Evolutionary conservation across 768 basidiomycete species (phyloP).

Genomic region (Tubosaeta sp.): DNA sequence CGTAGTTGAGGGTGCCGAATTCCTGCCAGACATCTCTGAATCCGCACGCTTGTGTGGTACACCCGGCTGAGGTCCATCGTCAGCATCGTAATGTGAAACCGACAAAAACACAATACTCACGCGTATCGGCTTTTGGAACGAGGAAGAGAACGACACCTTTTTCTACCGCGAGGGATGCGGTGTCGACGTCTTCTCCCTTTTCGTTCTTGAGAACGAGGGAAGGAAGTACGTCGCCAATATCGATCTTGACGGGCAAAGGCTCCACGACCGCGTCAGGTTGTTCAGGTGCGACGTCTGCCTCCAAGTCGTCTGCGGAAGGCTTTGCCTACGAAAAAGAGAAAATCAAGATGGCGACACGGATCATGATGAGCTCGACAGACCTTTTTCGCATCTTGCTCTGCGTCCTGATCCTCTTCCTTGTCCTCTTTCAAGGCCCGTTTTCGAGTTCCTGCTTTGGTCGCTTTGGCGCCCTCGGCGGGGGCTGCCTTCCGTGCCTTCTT

Average conservation of each 20-base stretch:
- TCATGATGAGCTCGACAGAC: slow-evolving; percentile 14
- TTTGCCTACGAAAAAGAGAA: slow-evolving; percentile 13
- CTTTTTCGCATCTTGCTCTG: slow-evolving; percentile 24
- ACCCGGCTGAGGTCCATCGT: slow-evolving; percentile 56
- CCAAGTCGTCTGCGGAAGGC: slow-evolving; percentile 10
- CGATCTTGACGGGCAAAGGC: slow-evolving; percentile 33
- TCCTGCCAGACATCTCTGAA: slow-evolving; percentile 82
- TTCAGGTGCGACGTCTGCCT: not conserved
- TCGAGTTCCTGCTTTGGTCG: slow-evolving; percentile 29
- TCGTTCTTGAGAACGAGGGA: slow-evolving; percentile 78
- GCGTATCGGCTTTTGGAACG: slow-evolving; percentile 82
- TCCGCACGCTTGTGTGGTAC: slow-evolving; percentile 89
- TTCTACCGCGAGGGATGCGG: slow-evolving; percentile 58
- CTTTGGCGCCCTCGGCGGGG: slow-evolving; percentile 18
- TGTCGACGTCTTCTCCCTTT: slow-evolving; percentile 72
- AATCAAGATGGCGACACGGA: too few relatives aligned
- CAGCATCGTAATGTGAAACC: too few relatives aligned
- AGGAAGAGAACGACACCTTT: slow-evolving; percentile 79
- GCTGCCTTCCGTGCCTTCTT: slow-evolving; percentile 14
- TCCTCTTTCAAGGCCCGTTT: slow-evolving; percentile 33
- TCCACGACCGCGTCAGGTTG: slow-evolving; percentile 3
- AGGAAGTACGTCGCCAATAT: slow-evolving; percentile 74
- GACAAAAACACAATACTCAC: slow-evolving; percentile 53
- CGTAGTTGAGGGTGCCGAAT: slow-evolving; percentile 59
- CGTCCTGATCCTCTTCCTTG: slow-evolving; percentile 16